Evolutionary conservation across 1,139 yeast genomes (phyloP).

Genomic region (Hyphopichia wangnamkhiaoensis): DNA sequence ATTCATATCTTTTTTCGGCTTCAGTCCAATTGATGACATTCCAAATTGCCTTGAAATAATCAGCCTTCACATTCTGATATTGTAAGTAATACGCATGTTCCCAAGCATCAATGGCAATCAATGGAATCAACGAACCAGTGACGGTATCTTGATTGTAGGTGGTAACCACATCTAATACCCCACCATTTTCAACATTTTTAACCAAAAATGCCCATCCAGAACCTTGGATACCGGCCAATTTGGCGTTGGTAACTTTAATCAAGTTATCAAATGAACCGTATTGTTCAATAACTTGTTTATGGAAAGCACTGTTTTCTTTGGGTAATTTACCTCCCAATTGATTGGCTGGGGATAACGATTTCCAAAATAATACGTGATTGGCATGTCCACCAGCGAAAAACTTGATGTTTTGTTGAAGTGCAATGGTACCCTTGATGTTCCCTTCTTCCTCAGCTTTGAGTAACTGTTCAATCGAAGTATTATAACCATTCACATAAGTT

Average conservation of each 20-base stretch:
- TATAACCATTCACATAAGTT: constrained; percentile 88
- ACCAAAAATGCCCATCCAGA: constrained; percentile 98
- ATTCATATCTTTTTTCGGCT: constrained; percentile 68
- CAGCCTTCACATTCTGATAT: constrained; percentile 91
- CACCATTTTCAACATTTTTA: constrained; percentile 79
- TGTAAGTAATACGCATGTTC: constrained; percentile 98
- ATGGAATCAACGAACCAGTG: constrained; percentile 69
- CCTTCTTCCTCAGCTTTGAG: constrained; percentile 68
- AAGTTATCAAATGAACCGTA: constrained; percentile 80
- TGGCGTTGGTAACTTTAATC: constrained; percentile 66
- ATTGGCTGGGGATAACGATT: constrained; percentile 79
- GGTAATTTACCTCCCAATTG: constrained; percentile 89
- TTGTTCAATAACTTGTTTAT: constrained; percentile 61
- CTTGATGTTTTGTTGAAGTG: constrained; percentile 77
- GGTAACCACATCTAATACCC: constrained; percentile 77
- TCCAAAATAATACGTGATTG: constrained; percentile 89
- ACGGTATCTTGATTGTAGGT: constrained; percentile 92
- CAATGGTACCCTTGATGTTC: constrained; percentile 66
- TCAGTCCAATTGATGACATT: constrained; percentile 95
- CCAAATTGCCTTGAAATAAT: constrained; percentile 97
- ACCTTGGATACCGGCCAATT: constrained; percentile 92
- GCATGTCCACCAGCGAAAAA: constrained; percentile 96
- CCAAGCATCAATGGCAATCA: constrained; percentile 97
- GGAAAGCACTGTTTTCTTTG: constrained; percentile 54
- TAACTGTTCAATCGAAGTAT: constrained; percentile 76